Percentiles rank a stretch among this genome's conserved stretches.
Conservation (phyloP, 2,329 filamentous ascomycete species). For the Metarhizium album region DNA sequence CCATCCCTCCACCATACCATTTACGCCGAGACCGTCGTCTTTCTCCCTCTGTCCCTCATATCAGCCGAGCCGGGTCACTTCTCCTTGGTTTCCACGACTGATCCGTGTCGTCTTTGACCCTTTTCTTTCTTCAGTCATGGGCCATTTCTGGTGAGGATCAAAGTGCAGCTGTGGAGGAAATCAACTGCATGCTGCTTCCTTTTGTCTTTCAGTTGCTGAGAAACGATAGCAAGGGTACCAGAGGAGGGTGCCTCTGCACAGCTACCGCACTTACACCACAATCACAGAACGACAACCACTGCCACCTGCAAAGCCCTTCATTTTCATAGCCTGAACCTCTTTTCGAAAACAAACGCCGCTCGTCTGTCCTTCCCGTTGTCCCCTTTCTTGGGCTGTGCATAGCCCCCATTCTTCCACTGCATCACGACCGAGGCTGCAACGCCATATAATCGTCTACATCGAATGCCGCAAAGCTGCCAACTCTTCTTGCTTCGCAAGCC, state of each 20-base stretch:
- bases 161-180: slow-evolving; percentile 2
- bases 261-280: slow-evolving; percentile 3
- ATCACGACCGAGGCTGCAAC: background rate
- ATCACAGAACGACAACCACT: background rate
- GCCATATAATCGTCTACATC: slow-evolving; percentile 6
- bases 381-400: background rate
- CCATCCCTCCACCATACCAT: slow-evolving; percentile 11
- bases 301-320: background rate
- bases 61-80: slow-evolving; percentile 11
- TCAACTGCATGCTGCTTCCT: slow-evolving; percentile 1
- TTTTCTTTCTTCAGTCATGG: slow-evolving; percentile 16
- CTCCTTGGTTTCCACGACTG: slow-evolving; percentile 7
- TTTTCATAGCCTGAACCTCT: background rate
- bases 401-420: background rate
- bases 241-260: slow-evolving; percentile 5
- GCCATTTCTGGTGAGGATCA: slow-evolving; percentile 7
- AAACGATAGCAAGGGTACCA: background rate
- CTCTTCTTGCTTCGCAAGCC: slow-evolving; percentile 8
- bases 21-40: slow-evolving; percentile 13
- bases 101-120: slow-evolving; percentile 6
- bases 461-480: background rate
- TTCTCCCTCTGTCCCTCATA: slow-evolving; percentile 11
- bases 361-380: background rate
- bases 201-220: background rate
- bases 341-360: background rate